Evolutionary conservation across 768 basidiomycete genomes (phyloP).

Genomic region (Clavulina sp.): DNA sequence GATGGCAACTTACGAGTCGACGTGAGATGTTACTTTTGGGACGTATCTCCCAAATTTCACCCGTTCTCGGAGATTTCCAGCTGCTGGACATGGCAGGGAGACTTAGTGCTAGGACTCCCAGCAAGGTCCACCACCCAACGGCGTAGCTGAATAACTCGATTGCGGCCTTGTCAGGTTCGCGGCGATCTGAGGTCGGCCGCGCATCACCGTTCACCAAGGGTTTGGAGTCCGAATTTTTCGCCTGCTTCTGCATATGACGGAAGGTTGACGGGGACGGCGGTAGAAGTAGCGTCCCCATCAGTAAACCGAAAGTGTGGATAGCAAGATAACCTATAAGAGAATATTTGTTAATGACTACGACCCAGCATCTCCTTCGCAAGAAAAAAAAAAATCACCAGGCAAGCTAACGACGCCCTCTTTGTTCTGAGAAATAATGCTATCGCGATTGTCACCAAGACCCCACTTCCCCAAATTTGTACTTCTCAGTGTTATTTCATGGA

Average conservation of each 20-base stretch:
- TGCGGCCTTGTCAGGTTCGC: conserved; percentile 38
- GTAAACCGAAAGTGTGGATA: conserved; percentile 72
- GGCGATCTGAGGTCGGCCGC: background rate
- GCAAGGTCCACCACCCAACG: conserved; percentile 56
- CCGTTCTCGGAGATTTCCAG: no score
- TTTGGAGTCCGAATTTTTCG: conserved; percentile 3
- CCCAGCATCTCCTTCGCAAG: background rate
- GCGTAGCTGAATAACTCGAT: conserved; percentile 63
- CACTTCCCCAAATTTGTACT: conserved; percentile 38
- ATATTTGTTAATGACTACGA: background rate
- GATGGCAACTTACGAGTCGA: conserved; percentile 33
- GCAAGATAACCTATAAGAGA: conserved; percentile 58
- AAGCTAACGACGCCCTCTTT: conserved; percentile 85
- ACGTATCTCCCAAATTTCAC: conserved; percentile 7
- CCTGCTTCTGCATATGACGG: conserved; percentile 27
- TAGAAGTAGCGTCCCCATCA: conserved; percentile 62
- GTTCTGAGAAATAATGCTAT: conserved; percentile 52
- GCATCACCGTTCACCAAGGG: background rate
- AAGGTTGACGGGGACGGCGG: conserved; percentile 64
- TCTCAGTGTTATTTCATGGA: conserved; percentile 52
- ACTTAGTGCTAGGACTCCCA: conserved; percentile 22
- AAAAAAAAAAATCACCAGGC: conserved; percentile 27
- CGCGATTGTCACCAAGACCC: conserved; percentile 47
- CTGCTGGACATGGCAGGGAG: no score
- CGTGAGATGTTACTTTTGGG: conserved; percentile 34